Evolutionary conservation across 1,284 basidiomycete genomes (phyloP).

Genomic region (Calocybe gambosa): DNA sequence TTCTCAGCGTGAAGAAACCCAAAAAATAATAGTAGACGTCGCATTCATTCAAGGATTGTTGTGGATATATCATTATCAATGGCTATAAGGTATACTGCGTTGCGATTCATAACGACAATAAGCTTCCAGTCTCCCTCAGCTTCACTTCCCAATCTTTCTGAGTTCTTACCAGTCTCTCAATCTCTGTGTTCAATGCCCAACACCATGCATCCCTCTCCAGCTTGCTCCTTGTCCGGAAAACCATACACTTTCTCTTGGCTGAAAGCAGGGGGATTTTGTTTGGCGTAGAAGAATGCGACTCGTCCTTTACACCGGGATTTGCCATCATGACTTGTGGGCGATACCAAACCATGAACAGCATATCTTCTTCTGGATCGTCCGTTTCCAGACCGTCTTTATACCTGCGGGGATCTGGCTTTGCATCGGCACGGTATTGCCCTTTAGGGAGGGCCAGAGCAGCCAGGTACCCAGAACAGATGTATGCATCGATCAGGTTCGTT

Average conservation of each 20-base stretch:
- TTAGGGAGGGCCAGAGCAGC: slow-evolving; percentile 60
- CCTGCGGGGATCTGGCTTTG: slow-evolving; percentile 49
- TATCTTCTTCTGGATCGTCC: slow-evolving; percentile 72
- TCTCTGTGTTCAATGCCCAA: slow-evolving; percentile 78
- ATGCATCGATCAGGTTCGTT: slow-evolving; percentile 68
- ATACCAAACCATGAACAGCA: slow-evolving; percentile 68
- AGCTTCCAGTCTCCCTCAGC: slow-evolving; percentile 50
- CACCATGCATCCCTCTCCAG: slow-evolving; percentile 86
- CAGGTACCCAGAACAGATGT: slow-evolving; percentile 71
- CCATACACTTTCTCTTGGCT: slow-evolving; percentile 54
- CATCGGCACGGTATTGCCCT: slow-evolving; percentile 54
- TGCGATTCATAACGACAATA: slow-evolving; percentile 28
- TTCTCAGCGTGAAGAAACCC: slow-evolving; percentile 75
- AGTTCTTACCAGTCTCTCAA: slow-evolving; percentile 66
- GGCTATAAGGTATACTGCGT: slow-evolving; percentile 4
- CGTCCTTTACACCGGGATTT: slow-evolving; percentile 16
- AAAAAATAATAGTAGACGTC: slow-evolving; percentile 43
- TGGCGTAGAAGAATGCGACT: slow-evolving; percentile 21
- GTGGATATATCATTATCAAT: slow-evolving; percentile 1
- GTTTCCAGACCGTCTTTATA: slow-evolving; percentile 78
- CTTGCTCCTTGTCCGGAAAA: slow-evolving; percentile 72
- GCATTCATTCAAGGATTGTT: background rate
- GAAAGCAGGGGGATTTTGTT: slow-evolving; percentile 45
- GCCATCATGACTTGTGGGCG: slow-evolving; percentile 27
- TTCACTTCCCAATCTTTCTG: slow-evolving; percentile 51